These are phyloP conservation scores for Xylariaceae sp. DNA, from an alignment of 2,329 filamentous ascomycete genomes.

Conservation along the genomic window DNA sequence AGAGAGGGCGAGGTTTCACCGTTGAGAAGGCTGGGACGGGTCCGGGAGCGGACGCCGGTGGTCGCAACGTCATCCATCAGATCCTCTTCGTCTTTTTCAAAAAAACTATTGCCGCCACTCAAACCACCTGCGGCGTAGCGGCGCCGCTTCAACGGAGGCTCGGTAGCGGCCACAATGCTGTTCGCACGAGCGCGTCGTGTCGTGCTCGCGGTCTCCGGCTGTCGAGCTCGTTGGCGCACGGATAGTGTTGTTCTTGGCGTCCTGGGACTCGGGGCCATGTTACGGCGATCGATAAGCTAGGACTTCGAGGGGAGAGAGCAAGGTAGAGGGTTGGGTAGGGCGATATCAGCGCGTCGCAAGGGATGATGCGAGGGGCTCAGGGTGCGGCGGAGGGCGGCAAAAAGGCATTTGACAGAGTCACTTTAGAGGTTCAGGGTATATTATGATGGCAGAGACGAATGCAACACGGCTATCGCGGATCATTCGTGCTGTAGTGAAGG, in stretches of 20 bases:
- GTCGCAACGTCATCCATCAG: conserved; percentile 45
- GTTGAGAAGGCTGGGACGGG: conserved; percentile 46
- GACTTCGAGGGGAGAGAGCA: conserved; percentile 1
- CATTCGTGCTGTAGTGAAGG: conserved; percentile 14
- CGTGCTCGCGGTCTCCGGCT: conserved; percentile 21
- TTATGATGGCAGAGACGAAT: background rate
- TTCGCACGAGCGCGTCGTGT: conserved; percentile 33
- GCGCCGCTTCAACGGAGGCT: conserved; percentile 64
- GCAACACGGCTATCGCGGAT: conserved; percentile 10
- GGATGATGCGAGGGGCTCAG: conserved; percentile 28
- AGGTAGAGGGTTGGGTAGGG: conserved; percentile 7
- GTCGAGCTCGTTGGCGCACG: conserved; percentile 26
- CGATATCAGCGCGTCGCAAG: conserved; percentile 35
- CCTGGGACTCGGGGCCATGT: conserved; percentile 32
- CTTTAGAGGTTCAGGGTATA: background rate
- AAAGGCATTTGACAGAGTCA: conserved; percentile 31
- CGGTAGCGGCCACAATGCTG: conserved; percentile 39
- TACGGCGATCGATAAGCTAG: conserved; percentile 3
- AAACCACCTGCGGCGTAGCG: conserved; percentile 83
- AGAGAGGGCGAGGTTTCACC: conserved; percentile 43
- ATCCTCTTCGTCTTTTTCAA: conserved; percentile 65
- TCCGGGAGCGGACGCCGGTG: conserved; percentile 48
- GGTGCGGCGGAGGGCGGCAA: conserved; percentile 27
- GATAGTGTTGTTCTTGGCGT: conserved; percentile 28
- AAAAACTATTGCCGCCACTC: conserved; percentile 77